Base-by-base conservation (phyloP, 257 asterid genomes). In the Jacaranda mimosifolia region DNA sequence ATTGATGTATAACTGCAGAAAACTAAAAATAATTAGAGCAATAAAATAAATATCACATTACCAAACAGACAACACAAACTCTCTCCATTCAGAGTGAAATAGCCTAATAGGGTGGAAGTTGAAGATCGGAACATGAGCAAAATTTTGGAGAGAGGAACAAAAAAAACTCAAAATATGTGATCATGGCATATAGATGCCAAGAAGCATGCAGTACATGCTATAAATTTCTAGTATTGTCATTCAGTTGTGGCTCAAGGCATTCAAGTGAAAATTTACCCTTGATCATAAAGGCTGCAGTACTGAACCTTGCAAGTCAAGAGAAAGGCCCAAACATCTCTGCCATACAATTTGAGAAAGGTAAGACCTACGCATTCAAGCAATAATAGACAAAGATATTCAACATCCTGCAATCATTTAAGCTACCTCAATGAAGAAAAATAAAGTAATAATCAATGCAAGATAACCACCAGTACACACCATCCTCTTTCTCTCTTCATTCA, bases 281-380 rank as follows among this genome's bases (percentile, higher is more conserved):
- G 86, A 80, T 90, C 97, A 70, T 92, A 92, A 65, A 90, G 96
- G 88, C 89, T 87, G 87, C 97, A 92, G 80, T 90, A 90, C 58
- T 59, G 88, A 80, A 92, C 92, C 87, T 92, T 90, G 91, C 91
- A 88, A 79, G 88, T 81, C 91, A 92, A 81, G 72, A 92, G 97
- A 82, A 92, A 92, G 9, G 90, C 90, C 96, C 97, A 92, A 60
- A 92, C 90, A 81, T 92, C 97, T 84, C 96, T 92, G 96, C 73
- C 74, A 77, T 40, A 78, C 71, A 66, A 89, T 19, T 7, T 21
- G 32, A 45, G 32, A 26, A 26, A 26, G 32, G 32, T 26, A 26
- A 26, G 32, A 26, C 32, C 32, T 26, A 26, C 32, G 2, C 32
- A 2, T 26, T 26, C 32, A 26, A 26, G 32, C 32, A 26, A 1